Evolutionary conservation across 1,284 basidiomycete genomes (phyloP).

Genomic region (Ustilago hordei): DNA sequence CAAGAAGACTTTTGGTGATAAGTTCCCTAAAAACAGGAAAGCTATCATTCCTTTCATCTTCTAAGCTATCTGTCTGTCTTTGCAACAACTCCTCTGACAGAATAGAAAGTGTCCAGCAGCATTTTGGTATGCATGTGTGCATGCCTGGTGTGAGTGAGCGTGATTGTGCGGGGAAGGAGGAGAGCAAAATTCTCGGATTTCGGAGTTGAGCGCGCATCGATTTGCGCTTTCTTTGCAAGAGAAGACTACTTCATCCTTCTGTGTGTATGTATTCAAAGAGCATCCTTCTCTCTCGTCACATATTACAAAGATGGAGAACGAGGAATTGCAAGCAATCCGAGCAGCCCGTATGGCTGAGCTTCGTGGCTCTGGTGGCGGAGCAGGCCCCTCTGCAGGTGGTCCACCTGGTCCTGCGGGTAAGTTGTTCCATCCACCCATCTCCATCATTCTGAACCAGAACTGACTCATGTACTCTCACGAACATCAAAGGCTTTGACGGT

Average conservation of each 20-base stretch:
- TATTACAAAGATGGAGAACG: constrained; percentile 64
- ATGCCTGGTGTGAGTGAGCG: background rate
- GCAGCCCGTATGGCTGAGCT: constrained; percentile 67
- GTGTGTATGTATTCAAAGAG: constrained; percentile 11
- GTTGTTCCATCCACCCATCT: background rate
- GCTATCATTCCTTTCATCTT: constrained; percentile 78
- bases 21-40: constrained; percentile 77
- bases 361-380: constrained; percentile 36
- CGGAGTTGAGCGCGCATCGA: background rate
- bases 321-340: constrained; percentile 68
- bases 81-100: background rate
- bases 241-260: background rate
- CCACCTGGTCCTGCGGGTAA: constrained; percentile 25
- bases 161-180: background rate
- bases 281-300: background rate
- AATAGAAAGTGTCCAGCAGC: background rate
- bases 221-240: background rate
- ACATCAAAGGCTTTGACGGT: constrained; percentile 17
- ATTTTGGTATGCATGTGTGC: background rate
- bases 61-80: constrained; percentile 59
- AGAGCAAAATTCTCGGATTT: constrained; percentile 1
- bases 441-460: background rate
- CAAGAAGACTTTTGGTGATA: constrained; percentile 75
- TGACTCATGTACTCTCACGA: background rate
- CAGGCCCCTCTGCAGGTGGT: constrained; percentile 23